A percentile compares a stretch with the other conserved stretches of the same genome.
Conservation (phyloP, 176 grass and related monocot species). For the Rhynchospora breviuscula region DNA sequence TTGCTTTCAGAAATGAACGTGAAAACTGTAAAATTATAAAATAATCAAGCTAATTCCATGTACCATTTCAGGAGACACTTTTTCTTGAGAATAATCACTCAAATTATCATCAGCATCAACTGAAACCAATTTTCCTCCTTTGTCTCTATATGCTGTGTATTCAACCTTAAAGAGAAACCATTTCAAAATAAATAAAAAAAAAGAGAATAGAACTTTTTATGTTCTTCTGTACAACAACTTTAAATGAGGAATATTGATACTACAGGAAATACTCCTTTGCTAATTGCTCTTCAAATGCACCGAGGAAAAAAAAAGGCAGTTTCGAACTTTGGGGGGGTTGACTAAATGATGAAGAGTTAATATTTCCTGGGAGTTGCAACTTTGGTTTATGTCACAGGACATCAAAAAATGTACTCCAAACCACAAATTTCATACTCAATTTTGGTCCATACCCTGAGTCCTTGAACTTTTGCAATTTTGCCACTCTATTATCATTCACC, state of each 20-base stretch:
- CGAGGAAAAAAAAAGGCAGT: neutral
- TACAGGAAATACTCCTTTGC: neutral
- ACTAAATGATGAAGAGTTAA: neutral
- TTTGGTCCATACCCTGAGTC: neutral
- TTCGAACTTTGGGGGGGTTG: neutral
- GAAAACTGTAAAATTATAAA: neutral
- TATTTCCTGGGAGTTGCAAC: neutral
- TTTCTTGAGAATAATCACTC: conserved; percentile 66
- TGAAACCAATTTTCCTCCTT: conserved; percentile 66
- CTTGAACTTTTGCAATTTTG: no score
- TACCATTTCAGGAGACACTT: conserved; percentile 76
- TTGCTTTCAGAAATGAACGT: neutral
- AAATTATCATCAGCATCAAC: conserved; percentile 49
- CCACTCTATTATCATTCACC: no score
- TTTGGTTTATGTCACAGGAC: neutral
- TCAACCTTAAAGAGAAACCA: conserved; percentile 56
- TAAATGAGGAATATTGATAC: neutral
- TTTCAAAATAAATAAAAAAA: neutral
- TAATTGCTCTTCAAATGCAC: no score
- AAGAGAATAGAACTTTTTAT: neutral
- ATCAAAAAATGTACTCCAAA: neutral
- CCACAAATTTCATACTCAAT: neutral
- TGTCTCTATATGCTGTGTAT: conserved; percentile 79
- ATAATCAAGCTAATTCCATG: neutral
- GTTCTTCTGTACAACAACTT: neutral